Conservation (phyloP, 23 red algal genomes). For the Gracilaria gracilis region DNA sequence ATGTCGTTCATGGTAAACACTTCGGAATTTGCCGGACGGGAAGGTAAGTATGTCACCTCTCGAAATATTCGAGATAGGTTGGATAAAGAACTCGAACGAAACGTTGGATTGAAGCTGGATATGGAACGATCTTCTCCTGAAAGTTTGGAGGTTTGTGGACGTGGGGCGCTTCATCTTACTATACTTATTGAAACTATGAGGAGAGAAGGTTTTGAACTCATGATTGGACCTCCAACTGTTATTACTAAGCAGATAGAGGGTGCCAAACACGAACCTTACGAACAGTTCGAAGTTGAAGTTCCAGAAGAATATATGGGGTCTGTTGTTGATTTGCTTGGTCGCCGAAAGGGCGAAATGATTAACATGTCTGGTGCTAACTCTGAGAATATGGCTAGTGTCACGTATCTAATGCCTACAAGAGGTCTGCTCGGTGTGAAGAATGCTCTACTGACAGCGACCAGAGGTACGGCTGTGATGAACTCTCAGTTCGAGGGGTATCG, state of each 20-base stretch:
- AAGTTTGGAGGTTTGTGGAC: slow-evolving; percentile 79
- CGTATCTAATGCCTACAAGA: slow-evolving; percentile 85
- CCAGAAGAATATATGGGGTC: slow-evolving; percentile 93
- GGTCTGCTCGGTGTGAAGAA: slow-evolving; percentile 95
- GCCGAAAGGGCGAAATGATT: slow-evolving; percentile 92
- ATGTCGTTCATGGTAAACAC: slow-evolving; percentile 95
- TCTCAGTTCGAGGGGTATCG: slow-evolving; percentile 81
- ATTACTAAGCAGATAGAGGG: slow-evolving; percentile 82
- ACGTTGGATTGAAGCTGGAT: slow-evolving; percentile 83
- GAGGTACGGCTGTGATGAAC: slow-evolving; percentile 88
- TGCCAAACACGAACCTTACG: slow-evolving; percentile 79
- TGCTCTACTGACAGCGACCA: slow-evolving; percentile 86
- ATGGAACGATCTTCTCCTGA: slow-evolving; percentile 72
- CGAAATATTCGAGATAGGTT: slow-evolving; percentile 88
- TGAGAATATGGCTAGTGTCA: slow-evolving; percentile 67
- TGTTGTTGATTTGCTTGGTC: slow-evolving; percentile 86
- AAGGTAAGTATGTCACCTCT: slow-evolving; percentile 92
- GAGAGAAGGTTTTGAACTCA: slow-evolving; percentile 90
- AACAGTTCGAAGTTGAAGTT: slow-evolving; percentile 91
- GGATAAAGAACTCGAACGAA: slow-evolving; percentile 83
- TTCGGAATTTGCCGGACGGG: slow-evolving; percentile 90
- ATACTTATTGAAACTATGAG: slow-evolving; percentile 95
- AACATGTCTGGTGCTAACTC: slow-evolving; percentile 81
- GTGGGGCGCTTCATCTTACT: slow-evolving; percentile 89
- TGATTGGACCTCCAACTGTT: slow-evolving; percentile 91